phyloP scores from a whole-genome alignment of 371 early-diverging fungal genomes.

The Mucor saturninus region DNA sequence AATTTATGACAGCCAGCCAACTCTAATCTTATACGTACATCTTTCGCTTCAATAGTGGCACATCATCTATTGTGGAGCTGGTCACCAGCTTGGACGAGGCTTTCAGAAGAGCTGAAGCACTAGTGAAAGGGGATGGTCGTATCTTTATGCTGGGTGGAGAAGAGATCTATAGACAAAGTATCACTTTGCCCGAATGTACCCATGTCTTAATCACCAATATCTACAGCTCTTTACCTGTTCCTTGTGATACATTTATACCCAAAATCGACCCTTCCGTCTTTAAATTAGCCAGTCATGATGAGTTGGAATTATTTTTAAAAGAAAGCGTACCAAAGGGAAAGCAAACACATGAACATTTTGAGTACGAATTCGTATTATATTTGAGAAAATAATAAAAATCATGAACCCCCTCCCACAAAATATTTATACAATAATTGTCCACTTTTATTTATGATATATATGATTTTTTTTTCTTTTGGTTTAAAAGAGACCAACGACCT shows the following conservation, averaged over 20 bases:
- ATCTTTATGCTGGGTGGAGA: constrained; percentile 72
- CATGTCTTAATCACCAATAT: constrained; percentile 69
- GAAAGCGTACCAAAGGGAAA: constrained; percentile 51
- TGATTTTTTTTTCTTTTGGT: neutral
- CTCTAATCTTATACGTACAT: neutral
- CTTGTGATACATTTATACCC: constrained; percentile 77
- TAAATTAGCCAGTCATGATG: constrained; percentile 38
- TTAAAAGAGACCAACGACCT: constrained; percentile 89
- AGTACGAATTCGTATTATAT: constrained; percentile 53
- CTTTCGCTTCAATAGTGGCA: neutral
- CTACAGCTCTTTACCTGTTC: constrained; percentile 34
- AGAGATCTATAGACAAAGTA: constrained; percentile 60
- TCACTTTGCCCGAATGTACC: constrained; percentile 56
- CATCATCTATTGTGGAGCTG: constrained; percentile 10
- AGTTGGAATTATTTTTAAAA: constrained; percentile 48
- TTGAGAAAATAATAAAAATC: constrained; percentile 22
- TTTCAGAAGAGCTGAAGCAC: constrained; percentile 7
- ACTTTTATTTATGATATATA: neutral
- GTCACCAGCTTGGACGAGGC: constrained; percentile 26
- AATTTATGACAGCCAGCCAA: neutral
- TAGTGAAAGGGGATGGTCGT: constrained; percentile 25
- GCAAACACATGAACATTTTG: constrained; percentile 46
- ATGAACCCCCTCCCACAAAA: neutral
- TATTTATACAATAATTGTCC: neutral
- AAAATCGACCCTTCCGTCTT: constrained; percentile 43